phyloP scores from a whole-genome alignment of 305 asterid genomes.

The Ilex paraguariensis region DNA sequence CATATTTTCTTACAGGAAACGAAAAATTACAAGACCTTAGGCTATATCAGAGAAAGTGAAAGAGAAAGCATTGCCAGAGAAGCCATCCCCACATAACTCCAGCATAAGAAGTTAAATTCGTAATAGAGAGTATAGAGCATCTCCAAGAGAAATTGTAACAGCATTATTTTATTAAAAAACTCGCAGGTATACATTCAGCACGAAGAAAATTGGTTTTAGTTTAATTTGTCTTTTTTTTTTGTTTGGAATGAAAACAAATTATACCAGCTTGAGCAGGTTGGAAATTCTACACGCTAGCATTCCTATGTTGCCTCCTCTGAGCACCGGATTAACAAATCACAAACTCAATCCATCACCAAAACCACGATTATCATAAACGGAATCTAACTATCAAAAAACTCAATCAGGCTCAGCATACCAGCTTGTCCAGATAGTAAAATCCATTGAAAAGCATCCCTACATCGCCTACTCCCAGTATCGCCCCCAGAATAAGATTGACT shows the following conservation, averaged over 20 bases:
- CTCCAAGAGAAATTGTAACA: too few relatives aligned
- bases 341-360: too few relatives aligned
- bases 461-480: conserved; percentile 30
- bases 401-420: conserved; percentile 35
- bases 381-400: conserved; percentile 1
- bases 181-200: neutral
- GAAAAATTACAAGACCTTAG: neutral
- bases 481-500: conserved; percentile 39
- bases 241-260: too few relatives aligned
- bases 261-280: too few relatives aligned
- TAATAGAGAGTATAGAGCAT: too few relatives aligned
- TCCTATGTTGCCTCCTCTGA: neutral
- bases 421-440: conserved; percentile 61
- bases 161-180: neutral
- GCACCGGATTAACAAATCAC: neutral
- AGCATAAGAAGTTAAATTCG: too few relatives aligned
- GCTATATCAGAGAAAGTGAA: neutral
- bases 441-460: conserved; percentile 41
- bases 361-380: neutral
- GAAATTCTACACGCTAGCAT: too few relatives aligned
- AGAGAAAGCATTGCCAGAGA: neutral
- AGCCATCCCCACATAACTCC: neutral
- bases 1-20: neutral
- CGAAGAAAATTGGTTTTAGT: neutral
- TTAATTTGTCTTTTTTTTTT: too few relatives aligned